These are phyloP conservation scores for Lophiostoma macrostomum DNA, from an alignment of 495 filamentous ascomycete species.

Conservation along the genomic window DNA sequence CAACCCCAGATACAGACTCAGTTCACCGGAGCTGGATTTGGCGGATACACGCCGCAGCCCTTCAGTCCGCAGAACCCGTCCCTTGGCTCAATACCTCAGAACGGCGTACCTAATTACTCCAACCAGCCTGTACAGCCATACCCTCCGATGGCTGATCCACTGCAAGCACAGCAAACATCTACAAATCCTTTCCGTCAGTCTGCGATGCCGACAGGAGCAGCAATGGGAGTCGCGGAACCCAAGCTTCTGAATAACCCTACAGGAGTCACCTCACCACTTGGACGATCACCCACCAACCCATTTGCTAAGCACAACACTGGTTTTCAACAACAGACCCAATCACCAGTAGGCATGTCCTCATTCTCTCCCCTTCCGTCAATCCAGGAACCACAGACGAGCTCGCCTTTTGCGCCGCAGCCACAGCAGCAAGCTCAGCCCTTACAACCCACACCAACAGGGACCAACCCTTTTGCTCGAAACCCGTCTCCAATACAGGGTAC, in stretches of 20 bases:
- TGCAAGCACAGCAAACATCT: slow-evolving; percentile 36
- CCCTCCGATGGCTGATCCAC: slow-evolving; percentile 22
- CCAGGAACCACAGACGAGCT: slow-evolving; percentile 4
- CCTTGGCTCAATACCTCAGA: slow-evolving; percentile 63
- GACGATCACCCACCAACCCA: slow-evolving; percentile 32
- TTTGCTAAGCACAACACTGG: slow-evolving; percentile 33
- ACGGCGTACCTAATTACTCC: slow-evolving; percentile 48
- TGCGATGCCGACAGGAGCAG: slow-evolving; percentile 23
- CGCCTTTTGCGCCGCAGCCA: slow-evolving; percentile 22
- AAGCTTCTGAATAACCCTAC: slow-evolving; percentile 29
- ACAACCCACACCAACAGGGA: slow-evolving; percentile 62
- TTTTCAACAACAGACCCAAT: slow-evolving; percentile 27
- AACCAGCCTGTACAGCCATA: slow-evolving; percentile 44
- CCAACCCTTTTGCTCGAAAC: slow-evolving; percentile 66
- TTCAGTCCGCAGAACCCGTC: slow-evolving; percentile 43
- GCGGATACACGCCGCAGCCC: slow-evolving; percentile 61
- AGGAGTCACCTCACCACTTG: slow-evolving; percentile 13
- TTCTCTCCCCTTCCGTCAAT: slow-evolving; percentile 18
- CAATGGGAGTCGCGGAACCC: slow-evolving; percentile 13
- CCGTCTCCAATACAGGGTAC: slow-evolving; percentile 31
- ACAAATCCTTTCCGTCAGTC: slow-evolving; percentile 43
- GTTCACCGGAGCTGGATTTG: slow-evolving; percentile 81
- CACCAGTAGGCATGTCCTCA: slow-evolving; percentile 16
- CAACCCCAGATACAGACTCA: slow-evolving; percentile 53
- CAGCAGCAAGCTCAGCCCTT: slow-evolving; percentile 45